Conservation (phyloP, 1,284 basidiomycete genomes). For the Puccinia polysora region DNA sequence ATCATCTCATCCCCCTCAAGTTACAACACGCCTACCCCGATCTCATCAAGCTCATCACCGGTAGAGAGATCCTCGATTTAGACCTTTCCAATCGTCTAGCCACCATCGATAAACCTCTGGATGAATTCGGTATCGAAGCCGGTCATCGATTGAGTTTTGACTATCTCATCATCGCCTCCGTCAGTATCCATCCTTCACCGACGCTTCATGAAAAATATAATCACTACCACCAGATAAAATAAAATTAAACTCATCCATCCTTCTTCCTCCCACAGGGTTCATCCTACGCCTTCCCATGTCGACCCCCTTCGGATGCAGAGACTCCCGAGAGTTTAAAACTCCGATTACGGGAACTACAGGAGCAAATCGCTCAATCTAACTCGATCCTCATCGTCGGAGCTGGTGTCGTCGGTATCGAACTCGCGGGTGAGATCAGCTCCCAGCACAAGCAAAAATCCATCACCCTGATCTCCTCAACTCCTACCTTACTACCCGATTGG, state of each 20-base stretch:
- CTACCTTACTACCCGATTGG: conserved; percentile 11
- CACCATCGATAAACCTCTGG: conserved; percentile 10
- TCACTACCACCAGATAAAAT: not conserved
- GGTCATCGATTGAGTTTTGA: conserved; percentile 25
- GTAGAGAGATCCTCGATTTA: conserved; percentile 3
- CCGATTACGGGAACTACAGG: conserved; percentile 1
- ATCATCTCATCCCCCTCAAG: conserved; percentile 22
- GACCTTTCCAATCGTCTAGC: conserved; percentile 8
- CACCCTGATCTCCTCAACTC: conserved; percentile 23
- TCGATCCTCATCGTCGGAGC: conserved; percentile 36
- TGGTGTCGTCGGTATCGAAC: conserved; percentile 37
- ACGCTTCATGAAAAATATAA: not conserved
- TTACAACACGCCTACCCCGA: conserved; percentile 3
- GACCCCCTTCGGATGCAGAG: conserved; percentile 5
- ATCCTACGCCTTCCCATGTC: conserved; percentile 30
- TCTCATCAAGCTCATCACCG: conserved; percentile 13
- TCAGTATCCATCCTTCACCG: not conserved
- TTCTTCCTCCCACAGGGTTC: conserved; percentile 20
- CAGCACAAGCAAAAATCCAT: conserved; percentile 23
- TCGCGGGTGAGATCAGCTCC: conserved; percentile 34
- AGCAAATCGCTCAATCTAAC: not conserved
- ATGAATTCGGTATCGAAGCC: not conserved
- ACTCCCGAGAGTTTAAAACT: conserved; percentile 12
- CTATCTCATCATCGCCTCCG: conserved; percentile 35
- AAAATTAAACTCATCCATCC: not conserved